Evolutionary conservation across 345 rosid species (phyloP).

Genomic region (Linum trigynum): DNA sequence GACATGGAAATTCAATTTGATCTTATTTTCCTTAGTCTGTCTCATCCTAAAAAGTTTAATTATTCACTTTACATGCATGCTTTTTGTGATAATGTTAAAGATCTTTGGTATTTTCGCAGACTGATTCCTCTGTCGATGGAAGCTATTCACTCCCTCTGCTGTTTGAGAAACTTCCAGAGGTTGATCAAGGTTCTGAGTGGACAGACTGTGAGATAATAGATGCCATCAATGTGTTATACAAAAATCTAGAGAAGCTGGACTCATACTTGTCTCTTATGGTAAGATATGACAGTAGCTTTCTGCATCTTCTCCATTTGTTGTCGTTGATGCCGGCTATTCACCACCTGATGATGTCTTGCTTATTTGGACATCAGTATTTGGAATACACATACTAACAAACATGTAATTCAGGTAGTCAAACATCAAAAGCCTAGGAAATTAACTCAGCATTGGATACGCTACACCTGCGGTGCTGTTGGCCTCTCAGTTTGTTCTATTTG

Average conservation of each 20-base stretch:
- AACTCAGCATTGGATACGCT: slow-evolving; percentile 63
- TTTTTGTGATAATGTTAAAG: background rate
- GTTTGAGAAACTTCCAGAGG: slow-evolving; percentile 55
- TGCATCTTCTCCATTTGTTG: background rate
- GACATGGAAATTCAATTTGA: slow-evolving; percentile 1
- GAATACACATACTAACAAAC: slow-evolving; percentile 1
- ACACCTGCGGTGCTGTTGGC: slow-evolving; percentile 79
- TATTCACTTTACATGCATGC: background rate
- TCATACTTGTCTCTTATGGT: slow-evolving; percentile 56
- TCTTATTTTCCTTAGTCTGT: slow-evolving; percentile 1
- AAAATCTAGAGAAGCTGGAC: slow-evolving; percentile 59
- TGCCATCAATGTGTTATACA: slow-evolving; percentile 51
- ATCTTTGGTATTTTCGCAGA: slow-evolving; percentile 32
- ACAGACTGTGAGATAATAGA: slow-evolving; percentile 62
- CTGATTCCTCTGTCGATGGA: slow-evolving; percentile 53
- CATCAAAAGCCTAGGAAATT: slow-evolving; percentile 65
- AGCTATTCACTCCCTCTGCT: slow-evolving; percentile 48
- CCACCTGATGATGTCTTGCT: background rate
- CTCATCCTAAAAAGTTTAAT: background rate
- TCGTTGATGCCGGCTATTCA: background rate
- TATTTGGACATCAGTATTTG: slow-evolving; percentile 4
- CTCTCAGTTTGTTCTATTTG: slow-evolving; percentile 65
- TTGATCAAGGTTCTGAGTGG: slow-evolving; percentile 61
- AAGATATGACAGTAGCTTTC: slow-evolving; percentile 18
- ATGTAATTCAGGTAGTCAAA: slow-evolving; percentile 48